Base-by-base conservation (phyloP, 2,329 filamentous ascomycete species). In the Trichoderma asperellum region DNA sequence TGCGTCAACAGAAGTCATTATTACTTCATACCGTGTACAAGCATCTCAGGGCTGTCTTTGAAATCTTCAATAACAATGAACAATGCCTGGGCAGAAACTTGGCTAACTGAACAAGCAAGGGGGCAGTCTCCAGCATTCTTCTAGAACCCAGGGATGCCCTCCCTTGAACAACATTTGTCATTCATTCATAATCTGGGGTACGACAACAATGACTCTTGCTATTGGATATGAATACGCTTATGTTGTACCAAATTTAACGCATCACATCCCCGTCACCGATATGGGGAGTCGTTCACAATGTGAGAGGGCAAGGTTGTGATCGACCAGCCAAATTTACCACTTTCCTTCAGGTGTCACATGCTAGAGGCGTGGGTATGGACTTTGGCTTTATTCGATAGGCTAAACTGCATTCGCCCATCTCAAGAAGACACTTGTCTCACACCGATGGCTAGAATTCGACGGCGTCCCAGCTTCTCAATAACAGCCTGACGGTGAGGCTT, bases 151-250 rank as follows among this genome's bases (percentile, higher is more conserved):
- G 47, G 47, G 11, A 49, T 24, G 11, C 18, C n/a, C 47, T 49
- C 47, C 11, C 47, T 27, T 40, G 32, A 12, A 10, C 61, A 53
- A 8, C 24, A 64, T 64, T 64, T 64, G 61, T 63, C 60, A 63
- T 63, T 63, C 60, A 63, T 63, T 63, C 34, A 14, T 4, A 27
- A 11, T 6, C 34, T 55, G 24, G 16, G 21, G 47, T 49, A 49
- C n/a, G 21, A 49, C 47, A 24, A 4, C 11, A 21, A 21, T 12
- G 18, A 10, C 24, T n/a, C 21, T n/a, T 55, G 16, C 21, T 8
- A 49, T 34, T 37, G 49, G 47, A 21, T 5, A 16, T 7, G 21
- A 11, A 24, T 12, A 5, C 34, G 2, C 29, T 55, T 24, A 32
- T 32, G 47, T 16, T 40, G 49, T 47, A 55, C 47, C 47, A 49